Evolutionary conservation across 2,329 filamentous ascomycete genomes (phyloP).

Genomic region (Rosellinia necatrix): DNA sequence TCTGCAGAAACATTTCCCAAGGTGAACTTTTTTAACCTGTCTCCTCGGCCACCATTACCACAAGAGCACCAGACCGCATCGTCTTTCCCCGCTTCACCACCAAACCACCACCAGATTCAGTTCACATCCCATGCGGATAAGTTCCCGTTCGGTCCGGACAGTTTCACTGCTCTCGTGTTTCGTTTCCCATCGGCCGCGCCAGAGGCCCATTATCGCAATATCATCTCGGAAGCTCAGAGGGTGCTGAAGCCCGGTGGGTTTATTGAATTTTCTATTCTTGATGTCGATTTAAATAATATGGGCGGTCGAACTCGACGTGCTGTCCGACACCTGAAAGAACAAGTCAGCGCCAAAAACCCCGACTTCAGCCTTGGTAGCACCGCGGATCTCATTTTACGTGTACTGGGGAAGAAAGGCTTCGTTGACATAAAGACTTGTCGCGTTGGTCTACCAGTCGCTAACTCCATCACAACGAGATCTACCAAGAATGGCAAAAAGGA

Average conservation of each 20-base stretch:
- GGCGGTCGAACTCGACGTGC: constrained; percentile 71
- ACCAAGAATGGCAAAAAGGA: constrained; percentile 46
- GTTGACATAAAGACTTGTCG: constrained; percentile 74
- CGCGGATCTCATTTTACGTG: constrained; percentile 65
- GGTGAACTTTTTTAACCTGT: constrained; percentile 78
- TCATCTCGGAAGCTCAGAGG: constrained; percentile 75
- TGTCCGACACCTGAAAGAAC: constrained; percentile 72
- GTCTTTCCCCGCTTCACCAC: constrained; percentile 60
- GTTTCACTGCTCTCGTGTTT: constrained; percentile 76
- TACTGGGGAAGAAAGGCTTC: constrained; percentile 72
- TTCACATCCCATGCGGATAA: constrained; percentile 65
- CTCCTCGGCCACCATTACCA: constrained; percentile 58
- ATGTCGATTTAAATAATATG: constrained; percentile 83
- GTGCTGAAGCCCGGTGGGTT: constrained; percentile 79
- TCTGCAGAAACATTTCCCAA: constrained; percentile 78
- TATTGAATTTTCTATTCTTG: constrained; percentile 78
- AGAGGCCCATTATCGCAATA: constrained; percentile 69
- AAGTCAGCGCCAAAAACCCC: constrained; percentile 64
- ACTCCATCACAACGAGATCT: constrained; percentile 45
- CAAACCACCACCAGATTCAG: constrained; percentile 77
- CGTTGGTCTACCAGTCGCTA: constrained; percentile 76
- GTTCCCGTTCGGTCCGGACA: constrained; percentile 77
- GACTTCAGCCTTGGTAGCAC: constrained; percentile 65
- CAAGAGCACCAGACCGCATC: constrained; percentile 49
- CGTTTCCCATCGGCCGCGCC: constrained; percentile 75